These are phyloP conservation scores for Cerioporus squamosus DNA, from an alignment of 1,284 basidiomycete species.

Conservation along the genomic window DNA sequence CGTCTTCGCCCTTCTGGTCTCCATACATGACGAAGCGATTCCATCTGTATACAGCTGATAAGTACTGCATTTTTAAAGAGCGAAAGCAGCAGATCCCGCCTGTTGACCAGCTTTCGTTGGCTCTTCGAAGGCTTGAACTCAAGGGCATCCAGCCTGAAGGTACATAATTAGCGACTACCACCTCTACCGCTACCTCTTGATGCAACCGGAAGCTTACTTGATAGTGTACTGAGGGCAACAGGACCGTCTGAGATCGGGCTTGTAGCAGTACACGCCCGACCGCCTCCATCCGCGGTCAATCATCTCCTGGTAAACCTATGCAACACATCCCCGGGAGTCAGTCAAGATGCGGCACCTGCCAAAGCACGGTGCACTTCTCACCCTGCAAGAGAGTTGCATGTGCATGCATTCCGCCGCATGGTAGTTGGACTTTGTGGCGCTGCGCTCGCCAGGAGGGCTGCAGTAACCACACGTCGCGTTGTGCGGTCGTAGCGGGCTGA, in stretches of 20 bases:
- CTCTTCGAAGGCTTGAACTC: slow-evolving; percentile 79
- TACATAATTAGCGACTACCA: slow-evolving; percentile 32
- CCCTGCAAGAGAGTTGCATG: slow-evolving; percentile 52
- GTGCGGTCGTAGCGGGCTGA: slow-evolving; percentile 27
- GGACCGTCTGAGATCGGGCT: slow-evolving; percentile 79
- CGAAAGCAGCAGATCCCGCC: slow-evolving; percentile 44
- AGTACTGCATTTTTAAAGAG: slow-evolving; percentile 50
- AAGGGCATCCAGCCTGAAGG: slow-evolving; percentile 62
- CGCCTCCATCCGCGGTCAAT: slow-evolving; percentile 91
- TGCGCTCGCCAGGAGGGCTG: slow-evolving; percentile 40
- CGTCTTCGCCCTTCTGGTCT: slow-evolving; percentile 38
- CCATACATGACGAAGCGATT: slow-evolving; percentile 71
- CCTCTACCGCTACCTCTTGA: too few relatives aligned
- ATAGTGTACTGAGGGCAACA: slow-evolving; percentile 97
- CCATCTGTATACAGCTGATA: slow-evolving; percentile 54
- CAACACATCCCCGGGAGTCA: background rate
- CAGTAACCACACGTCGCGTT: slow-evolving; percentile 49
- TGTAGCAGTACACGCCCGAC: slow-evolving; percentile 83
- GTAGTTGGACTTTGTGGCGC: slow-evolving; percentile 35
- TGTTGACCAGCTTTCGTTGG: slow-evolving; percentile 77
- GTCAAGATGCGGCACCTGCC: background rate
- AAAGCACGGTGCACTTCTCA: slow-evolving; percentile 27
- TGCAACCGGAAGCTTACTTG: slow-evolving; percentile 50
- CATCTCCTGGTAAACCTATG: slow-evolving; percentile 76
- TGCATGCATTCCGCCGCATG: slow-evolving; percentile 42